Base-by-base conservation (phyloP, 768 basidiomycete species). In the Podaxis pistillaris region DNA sequence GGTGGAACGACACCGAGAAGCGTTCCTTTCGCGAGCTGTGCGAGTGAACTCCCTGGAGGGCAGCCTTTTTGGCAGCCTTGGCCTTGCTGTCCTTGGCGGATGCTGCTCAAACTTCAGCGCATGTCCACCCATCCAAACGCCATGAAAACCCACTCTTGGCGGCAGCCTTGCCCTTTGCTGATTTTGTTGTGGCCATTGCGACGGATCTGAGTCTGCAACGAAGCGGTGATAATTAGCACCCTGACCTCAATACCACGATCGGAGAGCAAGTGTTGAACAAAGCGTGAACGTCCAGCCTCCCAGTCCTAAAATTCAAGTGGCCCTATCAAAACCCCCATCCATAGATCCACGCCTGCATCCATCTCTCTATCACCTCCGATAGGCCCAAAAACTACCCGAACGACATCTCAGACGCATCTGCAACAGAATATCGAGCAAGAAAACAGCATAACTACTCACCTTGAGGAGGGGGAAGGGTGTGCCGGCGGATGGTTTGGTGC, bases 51-150 rank as follows among this genome's bases (percentile, higher is more conserved):
- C 95, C 96, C 75, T 93, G 93, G 59, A 98, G 85, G 60, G 90
- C 96, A 11, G 96, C 95, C 83, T 98, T 98, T 83, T 96, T 97
- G 49, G 97, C 95, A 47, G 89, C 81, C 81, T 94, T 94, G 71
- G 95, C 95, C 80, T 96, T 96, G 70, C 66, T 69, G 67, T 83
- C 81, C 69, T 83, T 82, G 22, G 80, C 68, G 64, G 76, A 76
- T 71, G 72, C 70, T 69, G 60, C 55, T 54, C 66, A 65, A 33
- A 15, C 41, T 53, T 67, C 40, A 56, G 47, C 40, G 24, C 40
- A 30, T n/a, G 9, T 17, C 24, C 4, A 37, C 22, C 26, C 12
- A 8, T 19, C 38, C 40, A n/a, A 49, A 4, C 19, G 41, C 24
- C 38, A 22, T 40, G 28, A 60, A 8, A 17, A 76, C 79, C 64